phyloP scores from a whole-genome alignment of 352 stramenopile genomes.

The Pseudoperonospora humuli region DNA sequence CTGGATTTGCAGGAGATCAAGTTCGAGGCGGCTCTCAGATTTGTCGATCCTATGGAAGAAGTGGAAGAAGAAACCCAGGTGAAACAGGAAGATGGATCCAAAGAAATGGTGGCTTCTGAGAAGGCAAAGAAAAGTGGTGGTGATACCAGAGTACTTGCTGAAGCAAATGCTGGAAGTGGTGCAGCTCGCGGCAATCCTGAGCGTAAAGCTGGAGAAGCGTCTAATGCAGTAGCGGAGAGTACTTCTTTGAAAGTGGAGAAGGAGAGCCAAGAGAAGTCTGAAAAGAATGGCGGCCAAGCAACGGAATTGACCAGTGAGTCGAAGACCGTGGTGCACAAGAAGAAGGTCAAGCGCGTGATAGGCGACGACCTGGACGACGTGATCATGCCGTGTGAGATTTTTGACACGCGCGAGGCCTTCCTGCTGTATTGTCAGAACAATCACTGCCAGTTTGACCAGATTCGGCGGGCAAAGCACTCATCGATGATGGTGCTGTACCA shows the following conservation, averaged over 20 bases:
- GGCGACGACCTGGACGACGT: conserved; percentile 82
- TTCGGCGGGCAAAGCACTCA: conserved; percentile 73
- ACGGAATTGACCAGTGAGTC: conserved; percentile 28
- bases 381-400: conserved; percentile 96
- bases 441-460: conserved; percentile 78
- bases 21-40: conserved; percentile 47
- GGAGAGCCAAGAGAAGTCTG: conserved; percentile 9
- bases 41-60: conserved; percentile 38
- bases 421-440: conserved; percentile 87
- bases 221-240: conserved; percentile 1
- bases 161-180: conserved; percentile 1
- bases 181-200: conserved; percentile 1
- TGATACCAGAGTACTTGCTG: conserved; percentile 11
- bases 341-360: conserved; percentile 28
- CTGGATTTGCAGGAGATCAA: conserved; percentile 82
- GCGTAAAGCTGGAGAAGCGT: conserved; percentile 6
- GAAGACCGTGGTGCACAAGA: conserved; percentile 12
- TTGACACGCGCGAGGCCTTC: conserved; percentile 88
- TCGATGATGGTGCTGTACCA: conserved; percentile 85
- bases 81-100: conserved; percentile 7
- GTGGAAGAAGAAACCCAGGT: conserved; percentile 13
- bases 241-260: conserved; percentile 20
- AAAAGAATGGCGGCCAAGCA: conserved; percentile 1
- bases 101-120: conserved; percentile 9
- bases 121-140: conserved; percentile 10